phyloP scores from a whole-genome alignment of 805 yeast genomes.

The Dipodascopsis uninucleata region DNA sequence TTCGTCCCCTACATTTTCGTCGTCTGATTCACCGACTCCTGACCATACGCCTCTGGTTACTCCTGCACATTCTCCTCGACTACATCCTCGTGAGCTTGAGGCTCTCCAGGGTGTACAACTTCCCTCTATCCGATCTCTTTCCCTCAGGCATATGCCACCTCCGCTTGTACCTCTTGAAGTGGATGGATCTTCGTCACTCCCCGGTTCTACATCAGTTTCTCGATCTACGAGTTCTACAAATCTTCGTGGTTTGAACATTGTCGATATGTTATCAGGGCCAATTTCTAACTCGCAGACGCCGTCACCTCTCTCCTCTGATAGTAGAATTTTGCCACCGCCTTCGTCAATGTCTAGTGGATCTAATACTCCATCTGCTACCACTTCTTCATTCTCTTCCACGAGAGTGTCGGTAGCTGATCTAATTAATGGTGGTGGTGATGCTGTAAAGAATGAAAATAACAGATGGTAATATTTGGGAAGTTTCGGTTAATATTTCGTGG shows the following conservation, averaged over 20 bases:
- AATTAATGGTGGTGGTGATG: constrained; percentile 22
- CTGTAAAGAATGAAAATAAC: too few relatives aligned
- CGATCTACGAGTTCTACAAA: constrained; percentile 18
- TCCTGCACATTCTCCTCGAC: constrained; percentile 45
- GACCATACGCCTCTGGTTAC: constrained; percentile 45
- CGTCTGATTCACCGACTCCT: constrained; percentile 40
- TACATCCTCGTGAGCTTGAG: constrained; percentile 39
- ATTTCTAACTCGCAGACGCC: constrained; percentile 4
- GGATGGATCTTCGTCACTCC: constrained; percentile 3
- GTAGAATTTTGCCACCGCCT: constrained; percentile 12
- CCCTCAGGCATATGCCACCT: constrained; percentile 32
- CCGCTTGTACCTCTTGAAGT: constrained; percentile 27
- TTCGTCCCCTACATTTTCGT: constrained; percentile 39
- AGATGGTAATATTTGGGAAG: too few relatives aligned
- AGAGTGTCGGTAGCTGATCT: constrained; percentile 26
- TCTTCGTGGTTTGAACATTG: constrained; percentile 15
- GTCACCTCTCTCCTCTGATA: not conserved
- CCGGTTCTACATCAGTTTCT: constrained; percentile 3
- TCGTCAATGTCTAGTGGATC: constrained; percentile 9
- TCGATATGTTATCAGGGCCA: constrained; percentile 10
- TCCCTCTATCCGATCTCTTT: constrained; percentile 40
- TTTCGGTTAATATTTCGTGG: too few relatives aligned
- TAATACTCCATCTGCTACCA: constrained; percentile 12
- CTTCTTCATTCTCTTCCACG: constrained; percentile 3
- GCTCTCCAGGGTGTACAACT: constrained; percentile 36